These are phyloP conservation scores for Citrus cavaleriei DNA, from an alignment of 345 rosid species.

Conservation along the genomic window DNA sequence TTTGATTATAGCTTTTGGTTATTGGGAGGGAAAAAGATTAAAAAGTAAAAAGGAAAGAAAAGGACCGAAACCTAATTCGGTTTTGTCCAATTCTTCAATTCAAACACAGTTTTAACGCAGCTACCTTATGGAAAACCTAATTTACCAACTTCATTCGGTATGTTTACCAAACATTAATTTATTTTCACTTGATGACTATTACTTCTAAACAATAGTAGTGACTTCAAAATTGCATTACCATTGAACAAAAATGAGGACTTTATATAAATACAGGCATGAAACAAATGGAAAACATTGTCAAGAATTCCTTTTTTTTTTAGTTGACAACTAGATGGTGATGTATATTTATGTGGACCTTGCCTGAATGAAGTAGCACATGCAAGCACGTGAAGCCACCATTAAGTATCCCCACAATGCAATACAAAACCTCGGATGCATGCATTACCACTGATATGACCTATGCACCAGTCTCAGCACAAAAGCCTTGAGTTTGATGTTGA, in stretches of 20 bases:
- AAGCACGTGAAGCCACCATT: constrained; percentile 5
- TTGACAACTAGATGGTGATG: neutral
- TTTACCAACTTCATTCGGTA: neutral
- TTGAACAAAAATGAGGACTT: too few relatives aligned
- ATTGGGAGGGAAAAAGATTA: neutral
- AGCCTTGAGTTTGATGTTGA: too few relatives aligned
- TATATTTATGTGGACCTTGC: neutral
- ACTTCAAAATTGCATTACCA: neutral
- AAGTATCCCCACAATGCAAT: neutral
- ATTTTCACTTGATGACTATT: neutral
- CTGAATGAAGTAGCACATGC: neutral
- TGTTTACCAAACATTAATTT: neutral
- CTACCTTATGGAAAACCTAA: neutral
- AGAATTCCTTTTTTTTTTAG: neutral
- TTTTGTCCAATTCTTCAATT: neutral
- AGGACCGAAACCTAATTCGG: too few relatives aligned
- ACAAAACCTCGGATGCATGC: neutral
- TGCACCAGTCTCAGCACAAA: neutral
- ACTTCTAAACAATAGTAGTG: neutral
- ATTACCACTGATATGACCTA: neutral
- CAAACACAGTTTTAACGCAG: too few relatives aligned
- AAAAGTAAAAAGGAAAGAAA: neutral
- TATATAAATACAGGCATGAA: neutral
- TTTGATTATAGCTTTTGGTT: neutral
- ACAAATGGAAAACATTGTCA: neutral